phyloP scores from a whole-genome alignment of 2,329 filamentous ascomycete genomes.

The Hypoxylon sp. region DNA sequence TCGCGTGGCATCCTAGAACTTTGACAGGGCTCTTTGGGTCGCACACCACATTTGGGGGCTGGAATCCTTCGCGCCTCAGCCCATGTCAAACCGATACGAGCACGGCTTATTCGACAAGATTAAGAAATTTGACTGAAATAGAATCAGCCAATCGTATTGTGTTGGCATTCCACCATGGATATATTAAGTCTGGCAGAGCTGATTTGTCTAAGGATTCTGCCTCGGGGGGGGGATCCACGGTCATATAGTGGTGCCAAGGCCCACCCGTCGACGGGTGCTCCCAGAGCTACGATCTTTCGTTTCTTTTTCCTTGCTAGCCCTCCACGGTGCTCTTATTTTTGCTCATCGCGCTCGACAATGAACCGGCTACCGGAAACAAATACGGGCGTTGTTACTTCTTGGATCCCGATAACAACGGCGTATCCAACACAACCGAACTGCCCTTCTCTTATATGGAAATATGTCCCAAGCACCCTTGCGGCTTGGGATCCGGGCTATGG shows the following conservation, averaged over 20 bases:
- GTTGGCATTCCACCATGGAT: background rate
- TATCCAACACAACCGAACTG: conserved; percentile 35
- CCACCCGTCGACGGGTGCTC: conserved; percentile 22
- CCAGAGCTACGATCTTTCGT: conserved; percentile 13
- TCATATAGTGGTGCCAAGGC: conserved; percentile 27
- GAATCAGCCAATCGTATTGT: conserved; percentile 28
- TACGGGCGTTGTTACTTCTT: conserved; percentile 37
- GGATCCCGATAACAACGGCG: conserved; percentile 38
- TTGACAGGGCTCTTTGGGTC: conserved; percentile 4
- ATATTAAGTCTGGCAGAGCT: conserved; percentile 15
- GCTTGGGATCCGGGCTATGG: conserved; percentile 43
- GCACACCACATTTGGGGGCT: conserved; percentile 2
- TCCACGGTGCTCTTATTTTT: conserved; percentile 10
- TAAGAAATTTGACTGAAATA: conserved; percentile 35
- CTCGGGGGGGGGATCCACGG: conserved; percentile 4
- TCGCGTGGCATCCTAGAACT: conserved; percentile 23
- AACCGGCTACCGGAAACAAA: conserved; percentile 42
- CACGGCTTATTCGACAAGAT: conserved; percentile 25
- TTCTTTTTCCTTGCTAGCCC: conserved; percentile 13
- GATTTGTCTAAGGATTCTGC: conserved; percentile 12
- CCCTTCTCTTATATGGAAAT: conserved; percentile 34
- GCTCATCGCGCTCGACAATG: conserved; percentile 31
- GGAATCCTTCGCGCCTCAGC: conserved; percentile 31
- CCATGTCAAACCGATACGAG: conserved; percentile 15
- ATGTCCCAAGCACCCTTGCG: conserved; percentile 25